Evolutionary conservation across 2,329 filamentous ascomycete genomes (phyloP).

Genomic region (Aspergillus eucalypticola): DNA sequence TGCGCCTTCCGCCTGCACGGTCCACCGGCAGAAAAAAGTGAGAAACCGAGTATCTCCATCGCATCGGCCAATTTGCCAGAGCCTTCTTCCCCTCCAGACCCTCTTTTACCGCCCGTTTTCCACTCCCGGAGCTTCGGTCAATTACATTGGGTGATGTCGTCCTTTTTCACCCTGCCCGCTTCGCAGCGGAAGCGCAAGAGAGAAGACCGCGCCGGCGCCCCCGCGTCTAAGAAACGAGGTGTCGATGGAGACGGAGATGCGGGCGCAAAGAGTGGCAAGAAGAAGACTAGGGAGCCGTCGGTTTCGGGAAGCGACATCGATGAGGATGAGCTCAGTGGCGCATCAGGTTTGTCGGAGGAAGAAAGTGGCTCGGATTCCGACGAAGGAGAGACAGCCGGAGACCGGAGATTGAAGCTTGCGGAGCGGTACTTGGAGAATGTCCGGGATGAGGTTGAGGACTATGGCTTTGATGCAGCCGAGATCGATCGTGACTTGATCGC

Average conservation of each 20-base stretch:
- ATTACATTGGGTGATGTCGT: constrained; percentile 67
- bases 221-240: constrained; percentile 49
- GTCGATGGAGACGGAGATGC: constrained; percentile 37
- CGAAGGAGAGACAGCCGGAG: constrained; percentile 79
- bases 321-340: constrained; percentile 58
- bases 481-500: constrained; percentile 92
- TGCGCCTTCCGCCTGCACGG: constrained; percentile 29
- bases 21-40: constrained; percentile 41
- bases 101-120: background rate
- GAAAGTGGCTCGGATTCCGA: constrained; percentile 69
- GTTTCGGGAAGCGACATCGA: constrained; percentile 83
- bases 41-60: constrained; percentile 14
- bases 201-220: constrained; percentile 46
- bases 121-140: background rate
- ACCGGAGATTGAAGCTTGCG: constrained; percentile 80
- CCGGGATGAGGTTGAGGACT: constrained; percentile 76
- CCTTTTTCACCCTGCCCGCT: constrained; percentile 89
- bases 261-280: constrained; percentile 42
- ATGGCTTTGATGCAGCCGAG: constrained; percentile 89
- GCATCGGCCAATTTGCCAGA: background rate
- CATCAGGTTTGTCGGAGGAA: constrained; percentile 49
- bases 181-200: constrained; percentile 91
- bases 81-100: background rate
- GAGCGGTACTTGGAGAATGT: constrained; percentile 93
- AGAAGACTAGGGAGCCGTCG: constrained; percentile 67